These are phyloP conservation scores for Forsythia suspensa DNA, from an alignment of 257 asterid species.

Conservation along the genomic window DNA sequence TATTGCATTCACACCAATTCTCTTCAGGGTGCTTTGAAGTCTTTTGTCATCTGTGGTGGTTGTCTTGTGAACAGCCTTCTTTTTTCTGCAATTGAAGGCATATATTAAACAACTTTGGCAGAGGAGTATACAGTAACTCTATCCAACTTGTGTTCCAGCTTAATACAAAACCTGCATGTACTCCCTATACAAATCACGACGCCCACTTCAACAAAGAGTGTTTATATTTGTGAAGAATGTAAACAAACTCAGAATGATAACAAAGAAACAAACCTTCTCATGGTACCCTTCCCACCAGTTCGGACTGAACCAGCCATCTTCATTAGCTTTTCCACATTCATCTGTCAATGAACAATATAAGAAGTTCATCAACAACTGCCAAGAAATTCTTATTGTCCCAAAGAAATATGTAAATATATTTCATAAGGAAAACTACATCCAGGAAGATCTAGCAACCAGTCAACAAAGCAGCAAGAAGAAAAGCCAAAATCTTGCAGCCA, in stretches of 20 bases:
- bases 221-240: background rate
- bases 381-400: background rate
- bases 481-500: no score
- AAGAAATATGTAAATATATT: background rate
- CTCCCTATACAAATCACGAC: background rate
- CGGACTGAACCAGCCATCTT: slow-evolving; percentile 81
- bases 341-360: slow-evolving; percentile 34
- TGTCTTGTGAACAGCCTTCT: slow-evolving; percentile 79
- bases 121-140: background rate
- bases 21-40: slow-evolving; percentile 73
- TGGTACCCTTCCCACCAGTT: slow-evolving; percentile 77
- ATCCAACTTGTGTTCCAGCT: background rate
- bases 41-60: slow-evolving; percentile 74
- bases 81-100: slow-evolving; percentile 44
- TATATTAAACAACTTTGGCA: background rate
- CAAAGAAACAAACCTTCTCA: slow-evolving; percentile 50
- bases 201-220: background rate
- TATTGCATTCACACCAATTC: slow-evolving; percentile 71
- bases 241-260: background rate
- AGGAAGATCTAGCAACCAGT: background rate
- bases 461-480: background rate
- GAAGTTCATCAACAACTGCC: background rate
- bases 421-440: background rate
- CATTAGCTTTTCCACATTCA: slow-evolving; percentile 69
- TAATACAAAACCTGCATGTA: background rate